Percentiles rank a stretch among this genome's conserved stretches.
Evolutionary conservation across 1,139 yeast genomes (phyloP).

Genomic region (Yamadazyma taylorii): DNA sequence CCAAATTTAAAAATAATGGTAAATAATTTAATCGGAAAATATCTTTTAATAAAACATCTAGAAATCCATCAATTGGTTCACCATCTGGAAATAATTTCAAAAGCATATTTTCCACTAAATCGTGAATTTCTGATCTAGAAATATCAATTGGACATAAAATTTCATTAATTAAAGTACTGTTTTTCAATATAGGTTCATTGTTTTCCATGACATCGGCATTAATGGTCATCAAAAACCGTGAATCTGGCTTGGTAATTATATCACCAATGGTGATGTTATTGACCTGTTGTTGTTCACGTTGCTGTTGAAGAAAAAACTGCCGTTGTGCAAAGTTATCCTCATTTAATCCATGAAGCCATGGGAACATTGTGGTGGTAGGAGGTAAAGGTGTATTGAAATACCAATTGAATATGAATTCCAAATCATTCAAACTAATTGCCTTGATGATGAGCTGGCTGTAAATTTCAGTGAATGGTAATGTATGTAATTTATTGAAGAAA

Average conservation of each 20-base stretch:
- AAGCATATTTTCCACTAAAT: constrained; percentile 21
- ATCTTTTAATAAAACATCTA: constrained; percentile 38
- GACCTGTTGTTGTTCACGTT: constrained; percentile 13
- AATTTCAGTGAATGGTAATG: constrained; percentile 1
- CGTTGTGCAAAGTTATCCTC: constrained; percentile 52
- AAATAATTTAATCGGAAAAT: constrained; percentile 42
- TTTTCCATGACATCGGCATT: constrained; percentile 21
- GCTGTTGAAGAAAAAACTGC: constrained; percentile 37
- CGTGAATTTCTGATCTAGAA: constrained; percentile 34
- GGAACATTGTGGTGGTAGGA: constrained; percentile 68
- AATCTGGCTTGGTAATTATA: constrained; percentile 13
- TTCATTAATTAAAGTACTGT: constrained; percentile 62
- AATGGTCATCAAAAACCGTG: constrained; percentile 52
- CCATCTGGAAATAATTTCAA: constrained; percentile 19
- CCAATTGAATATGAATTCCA: constrained; percentile 38
- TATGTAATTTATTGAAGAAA: constrained; percentile 17
- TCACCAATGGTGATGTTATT: constrained; percentile 3
- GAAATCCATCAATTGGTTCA: constrained; percentile 8
- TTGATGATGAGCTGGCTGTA: constrained; percentile 18
- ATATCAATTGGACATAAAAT: constrained; percentile 51
- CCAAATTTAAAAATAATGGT: constrained; percentile 57
- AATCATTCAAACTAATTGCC: constrained; percentile 26
- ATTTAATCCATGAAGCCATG: constrained; percentile 86
- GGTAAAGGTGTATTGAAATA: constrained; percentile 62
- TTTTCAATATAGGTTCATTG: constrained; percentile 42